phyloP scores from a whole-genome alignment of 352 stramenopile genomes.

The Globisporangium rhizosaccharum region DNA sequence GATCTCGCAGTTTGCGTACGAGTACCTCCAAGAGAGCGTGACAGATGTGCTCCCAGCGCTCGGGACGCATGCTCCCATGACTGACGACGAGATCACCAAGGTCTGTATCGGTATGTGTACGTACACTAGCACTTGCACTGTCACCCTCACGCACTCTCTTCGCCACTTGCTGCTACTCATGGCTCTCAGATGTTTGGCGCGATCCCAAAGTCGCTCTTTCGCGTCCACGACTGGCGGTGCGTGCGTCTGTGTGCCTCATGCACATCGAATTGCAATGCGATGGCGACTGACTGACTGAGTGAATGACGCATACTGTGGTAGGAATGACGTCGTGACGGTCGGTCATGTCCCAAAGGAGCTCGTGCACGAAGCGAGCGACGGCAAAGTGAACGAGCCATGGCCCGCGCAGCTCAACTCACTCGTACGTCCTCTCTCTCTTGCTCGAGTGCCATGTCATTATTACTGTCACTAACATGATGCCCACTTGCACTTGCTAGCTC shows the following conservation, averaged over 20 bases:
- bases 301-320: conserved; percentile 11
- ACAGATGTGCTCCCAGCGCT: conserved; percentile 92
- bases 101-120: conserved; percentile 18
- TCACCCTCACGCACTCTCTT: background rate
- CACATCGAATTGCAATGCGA: background rate
- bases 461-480: background rate
- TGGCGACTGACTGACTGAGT: background rate
- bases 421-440: conserved; percentile 32
- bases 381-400: conserved; percentile 94
- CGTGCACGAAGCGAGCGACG: conserved; percentile 89
- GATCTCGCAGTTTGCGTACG: conserved; percentile 92
- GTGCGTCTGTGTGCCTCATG: background rate
- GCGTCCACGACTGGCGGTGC: conserved; percentile 95
- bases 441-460: background rate
- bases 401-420: conserved; percentile 95
- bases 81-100: conserved; percentile 86
- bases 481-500: conserved; percentile 30
- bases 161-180: background rate
- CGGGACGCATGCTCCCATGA: conserved; percentile 96
- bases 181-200: conserved; percentile 90
- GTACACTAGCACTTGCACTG: background rate
- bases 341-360: conserved; percentile 92
- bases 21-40: conserved; percentile 84
- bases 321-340: conserved; percentile 95
- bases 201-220: conserved; percentile 82